These are phyloP conservation scores for Neurospora pannonica DNA, from an alignment of 495 filamentous ascomycete species.

Conservation along the genomic window DNA sequence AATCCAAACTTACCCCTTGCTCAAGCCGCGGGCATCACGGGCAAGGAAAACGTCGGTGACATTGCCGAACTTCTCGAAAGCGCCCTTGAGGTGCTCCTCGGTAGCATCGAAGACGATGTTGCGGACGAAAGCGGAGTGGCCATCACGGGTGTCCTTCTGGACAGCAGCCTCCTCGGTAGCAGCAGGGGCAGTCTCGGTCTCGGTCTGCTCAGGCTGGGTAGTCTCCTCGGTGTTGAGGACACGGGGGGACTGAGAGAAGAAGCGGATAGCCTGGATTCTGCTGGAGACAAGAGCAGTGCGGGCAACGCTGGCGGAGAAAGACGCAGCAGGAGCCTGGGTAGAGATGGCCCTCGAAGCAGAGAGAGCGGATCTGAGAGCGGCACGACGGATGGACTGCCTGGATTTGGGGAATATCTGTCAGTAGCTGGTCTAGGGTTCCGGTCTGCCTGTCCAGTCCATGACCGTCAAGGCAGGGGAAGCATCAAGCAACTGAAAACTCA, in stretches of 20 bases:
- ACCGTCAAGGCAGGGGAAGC: not conserved
- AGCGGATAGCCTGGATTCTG: slow-evolving; percentile 18
- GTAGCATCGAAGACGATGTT: slow-evolving; percentile 84
- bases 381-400: slow-evolving; percentile 49
- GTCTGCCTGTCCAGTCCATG: not conserved
- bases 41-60: slow-evolving; percentile 48
- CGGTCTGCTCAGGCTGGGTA: not conserved
- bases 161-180: not conserved
- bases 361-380: slow-evolving; percentile 46
- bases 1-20: slow-evolving; percentile 65
- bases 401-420: not conserved
- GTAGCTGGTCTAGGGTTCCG: not conserved
- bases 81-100: slow-evolving; percentile 55
- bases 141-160: not conserved
- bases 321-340: slow-evolving; percentile 28
- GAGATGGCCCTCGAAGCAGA: slow-evolving; percentile 37
- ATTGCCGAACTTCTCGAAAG: slow-evolving; percentile 57
- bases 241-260: slow-evolving; percentile 18
- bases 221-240: slow-evolving; percentile 1
- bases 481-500: not conserved
- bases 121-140: slow-evolving; percentile 56
- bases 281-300: slow-evolving; percentile 11
- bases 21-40: slow-evolving; percentile 63
- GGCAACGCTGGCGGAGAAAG: slow-evolving; percentile 18
- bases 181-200: not conserved